A percentile compares a stretch with the other conserved stretches of the same genome.
These are phyloP conservation scores for Saposhnikovia divaricata DNA, from an alignment of 129 eudicot genomes.

Conservation along the genomic window DNA sequence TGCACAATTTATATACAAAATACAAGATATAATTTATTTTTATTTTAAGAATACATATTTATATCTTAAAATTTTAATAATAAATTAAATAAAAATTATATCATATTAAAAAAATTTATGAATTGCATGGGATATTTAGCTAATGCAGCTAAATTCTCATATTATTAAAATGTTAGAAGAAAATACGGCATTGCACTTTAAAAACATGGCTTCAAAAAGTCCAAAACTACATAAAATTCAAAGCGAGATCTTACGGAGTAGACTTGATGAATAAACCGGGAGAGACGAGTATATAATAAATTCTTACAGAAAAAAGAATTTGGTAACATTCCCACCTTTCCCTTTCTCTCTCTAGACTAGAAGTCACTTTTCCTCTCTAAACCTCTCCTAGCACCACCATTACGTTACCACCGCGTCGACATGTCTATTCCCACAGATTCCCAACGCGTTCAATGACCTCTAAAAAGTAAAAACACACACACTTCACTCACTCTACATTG, in stretches of 20 bases:
- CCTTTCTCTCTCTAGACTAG: neutral
- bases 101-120: too few species aligned
- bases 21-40: too few species aligned
- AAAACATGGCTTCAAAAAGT: too few species aligned
- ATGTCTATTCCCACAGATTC: slow-evolving; percentile 25
- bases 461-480: neutral
- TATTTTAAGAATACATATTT: too few species aligned
- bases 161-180: too few species aligned
- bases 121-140: too few species aligned
- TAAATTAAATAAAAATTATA: too few species aligned
- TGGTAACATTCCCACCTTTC: neutral
- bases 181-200: too few species aligned
- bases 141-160: too few species aligned
- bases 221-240: neutral
- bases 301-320: neutral
- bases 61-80: too few species aligned
- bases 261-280: neutral
- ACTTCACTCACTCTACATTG: neutral
- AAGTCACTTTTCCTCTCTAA: slow-evolving; percentile 15
- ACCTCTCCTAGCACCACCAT: neutral
- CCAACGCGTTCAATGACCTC: slow-evolving; percentile 22
- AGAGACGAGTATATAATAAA: neutral
- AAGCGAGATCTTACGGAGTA: neutral
- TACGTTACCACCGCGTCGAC: slow-evolving; percentile 25
- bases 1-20: too few species aligned